These are phyloP conservation scores for Coffea humblotiana DNA, from an alignment of 305 asterid species.

Conservation along the genomic window DNA sequence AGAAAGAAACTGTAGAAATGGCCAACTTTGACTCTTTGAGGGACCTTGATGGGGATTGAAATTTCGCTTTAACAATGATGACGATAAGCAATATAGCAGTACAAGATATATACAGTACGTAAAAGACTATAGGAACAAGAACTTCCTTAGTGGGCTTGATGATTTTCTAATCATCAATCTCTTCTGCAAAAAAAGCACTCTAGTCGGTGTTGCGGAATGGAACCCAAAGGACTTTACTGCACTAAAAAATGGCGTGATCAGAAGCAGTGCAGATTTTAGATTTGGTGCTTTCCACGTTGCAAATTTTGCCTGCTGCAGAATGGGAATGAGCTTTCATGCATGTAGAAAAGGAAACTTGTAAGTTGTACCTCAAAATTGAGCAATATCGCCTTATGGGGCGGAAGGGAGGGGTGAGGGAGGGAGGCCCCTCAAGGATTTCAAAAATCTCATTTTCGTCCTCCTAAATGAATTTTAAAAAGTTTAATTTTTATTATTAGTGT, in stretches of 20 bases:
- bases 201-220: too few species aligned
- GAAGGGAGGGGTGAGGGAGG: background rate
- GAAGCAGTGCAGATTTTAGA: background rate
- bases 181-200: background rate
- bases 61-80: background rate
- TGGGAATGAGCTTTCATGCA: background rate
- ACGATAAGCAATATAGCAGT: background rate
- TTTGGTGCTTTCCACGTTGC: background rate
- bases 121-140: background rate
- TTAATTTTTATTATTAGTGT: too few species aligned
- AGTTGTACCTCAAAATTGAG: background rate
- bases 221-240: too few species aligned
- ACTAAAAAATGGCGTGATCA: background rate
- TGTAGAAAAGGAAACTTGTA: background rate
- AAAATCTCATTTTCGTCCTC: too few species aligned
- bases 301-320: background rate
- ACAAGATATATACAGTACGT: too few species aligned
- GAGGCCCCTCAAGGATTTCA: too few species aligned
- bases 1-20: background rate
- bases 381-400: background rate
- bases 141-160: background rate
- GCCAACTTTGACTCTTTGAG: background rate
- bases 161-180: background rate
- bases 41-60: background rate
- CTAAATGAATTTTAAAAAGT: too few species aligned